phyloP scores from a whole-genome alignment of 2,329 filamentous ascomycete genomes.

The Neofusicoccum sp. region DNA sequence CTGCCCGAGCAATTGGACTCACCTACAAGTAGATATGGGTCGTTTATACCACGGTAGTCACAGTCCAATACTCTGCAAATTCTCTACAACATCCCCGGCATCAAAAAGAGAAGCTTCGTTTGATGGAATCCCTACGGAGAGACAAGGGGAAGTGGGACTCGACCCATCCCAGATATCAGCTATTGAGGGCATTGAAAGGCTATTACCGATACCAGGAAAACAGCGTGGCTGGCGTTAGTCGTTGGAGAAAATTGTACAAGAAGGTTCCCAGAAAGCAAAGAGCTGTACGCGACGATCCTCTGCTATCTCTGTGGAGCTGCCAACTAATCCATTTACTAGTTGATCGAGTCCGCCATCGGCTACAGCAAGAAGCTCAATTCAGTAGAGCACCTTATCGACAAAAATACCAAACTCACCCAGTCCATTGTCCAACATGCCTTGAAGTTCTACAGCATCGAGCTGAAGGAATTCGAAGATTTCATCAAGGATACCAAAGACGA shows the following conservation, averaged over 20 bases:
- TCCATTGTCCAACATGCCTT: conserved; percentile 51
- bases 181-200: conserved; percentile 28
- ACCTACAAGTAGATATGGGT: neutral
- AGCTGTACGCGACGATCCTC: neutral
- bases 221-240: conserved; percentile 28
- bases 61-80: neutral
- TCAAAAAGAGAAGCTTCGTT: conserved; percentile 25
- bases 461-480: conserved; percentile 50
- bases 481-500: conserved; percentile 43
- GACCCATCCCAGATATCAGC: conserved; percentile 22
- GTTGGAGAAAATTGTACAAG: conserved; percentile 30
- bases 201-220: conserved; percentile 28
- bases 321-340: conserved; percentile 15
- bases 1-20: neutral
- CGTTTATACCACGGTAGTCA: neutral
- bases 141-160: conserved; percentile 29
- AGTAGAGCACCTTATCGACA: conserved; percentile 46
- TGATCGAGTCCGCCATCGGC: conserved; percentile 26
- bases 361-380: conserved; percentile 48
- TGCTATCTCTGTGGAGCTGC: neutral
- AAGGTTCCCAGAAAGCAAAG: conserved; percentile 30
- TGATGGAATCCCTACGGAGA: conserved; percentile 28
- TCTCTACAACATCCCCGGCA: neutral
- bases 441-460: conserved; percentile 50
- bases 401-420: conserved; percentile 52